A percentile compares a stretch with the other conserved stretches of the same genome.
Evolutionary conservation across 192 early-diverging fungal genomes (phyloP).

Genomic region (Diversispora epigaea): DNA sequence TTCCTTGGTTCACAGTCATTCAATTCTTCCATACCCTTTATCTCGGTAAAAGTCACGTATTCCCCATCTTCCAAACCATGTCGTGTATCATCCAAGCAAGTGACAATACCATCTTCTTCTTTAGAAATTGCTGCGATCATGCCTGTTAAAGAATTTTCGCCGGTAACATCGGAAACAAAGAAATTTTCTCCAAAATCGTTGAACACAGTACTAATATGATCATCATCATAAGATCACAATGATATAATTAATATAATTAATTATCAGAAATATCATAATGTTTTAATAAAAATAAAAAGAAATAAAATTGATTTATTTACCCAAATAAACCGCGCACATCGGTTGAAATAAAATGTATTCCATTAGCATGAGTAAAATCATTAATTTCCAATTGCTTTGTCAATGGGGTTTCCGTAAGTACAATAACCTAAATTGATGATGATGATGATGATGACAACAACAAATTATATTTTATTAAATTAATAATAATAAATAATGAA

Average conservation of each 20-base stretch:
- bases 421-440: constrained; percentile 63
- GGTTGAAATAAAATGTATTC: constrained; percentile 85
- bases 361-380: constrained; percentile 71
- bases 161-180: constrained; percentile 81
- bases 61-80: constrained; percentile 99
- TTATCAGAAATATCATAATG: background rate
- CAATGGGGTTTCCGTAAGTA: constrained; percentile 80
- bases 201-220: constrained; percentile 71
- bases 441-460: background rate
- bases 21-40: constrained; percentile 89
- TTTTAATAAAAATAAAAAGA: background rate
- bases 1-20: constrained; percentile 78
- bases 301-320: constrained; percentile 36
- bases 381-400: constrained; percentile 81
- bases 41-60: constrained; percentile 88
- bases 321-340: constrained; percentile 92
- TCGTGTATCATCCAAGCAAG: constrained; percentile 93
- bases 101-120: constrained; percentile 82
- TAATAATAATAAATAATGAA: background rate
- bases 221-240: background rate
- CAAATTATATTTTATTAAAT: background rate
- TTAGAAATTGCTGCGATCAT: constrained; percentile 85
- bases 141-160: constrained; percentile 88
- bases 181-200: constrained; percentile 96
- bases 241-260: constrained; percentile 1